Base-by-base conservation (phyloP, 306 rosid genomes). In the Gastrolobium bilobum region DNA sequence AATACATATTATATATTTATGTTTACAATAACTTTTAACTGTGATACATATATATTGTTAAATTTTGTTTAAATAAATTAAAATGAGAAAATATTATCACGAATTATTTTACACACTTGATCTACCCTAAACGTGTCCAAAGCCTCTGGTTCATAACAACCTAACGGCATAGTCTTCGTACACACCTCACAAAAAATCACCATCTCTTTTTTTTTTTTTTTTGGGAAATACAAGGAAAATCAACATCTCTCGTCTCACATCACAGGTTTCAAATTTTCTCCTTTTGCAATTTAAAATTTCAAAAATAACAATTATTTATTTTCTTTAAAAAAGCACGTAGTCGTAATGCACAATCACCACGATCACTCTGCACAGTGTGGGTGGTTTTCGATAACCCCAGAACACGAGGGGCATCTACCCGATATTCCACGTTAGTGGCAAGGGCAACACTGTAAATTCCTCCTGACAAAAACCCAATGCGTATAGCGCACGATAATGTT, bases 391-490 rank as follows among this genome's bases (percentile, higher is more conserved):
- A 73, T 46, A 68, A 60, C 11, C 54, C 53, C 80, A 54, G 64
- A 76, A 66, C 59, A 77, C 62, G 86, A 78, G 68, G 79, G 88
- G 77, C 86, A 78, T 82, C 82, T 78, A 31, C 84, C 43, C 84
- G 72, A 53, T 73, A 82, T 85, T 85, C 84, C n/a, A 78, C 37
- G 64, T 26, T 3, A 78, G 62, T 43, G 15, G 20, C 0, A 62
- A 56, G 86, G 88, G 29, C 5, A 61, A 0, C 0, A 31, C 0
- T 0, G 84, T 85, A 42, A 82, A 53, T 56, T 47, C 39, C 0
- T 20, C 43, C 6, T 2, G 0, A 2, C 31, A 38, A 43, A 40
- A 70, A 33, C 60, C 78, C 59, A 10, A 85, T 44, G 75, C 79
- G 70, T 47, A 4, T 0, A 4, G 14, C 72, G 71, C 78, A 73